These are phyloP conservation scores for Salvia splendens DNA, from an alignment of 257 asterid genomes.

Conservation along the genomic window DNA sequence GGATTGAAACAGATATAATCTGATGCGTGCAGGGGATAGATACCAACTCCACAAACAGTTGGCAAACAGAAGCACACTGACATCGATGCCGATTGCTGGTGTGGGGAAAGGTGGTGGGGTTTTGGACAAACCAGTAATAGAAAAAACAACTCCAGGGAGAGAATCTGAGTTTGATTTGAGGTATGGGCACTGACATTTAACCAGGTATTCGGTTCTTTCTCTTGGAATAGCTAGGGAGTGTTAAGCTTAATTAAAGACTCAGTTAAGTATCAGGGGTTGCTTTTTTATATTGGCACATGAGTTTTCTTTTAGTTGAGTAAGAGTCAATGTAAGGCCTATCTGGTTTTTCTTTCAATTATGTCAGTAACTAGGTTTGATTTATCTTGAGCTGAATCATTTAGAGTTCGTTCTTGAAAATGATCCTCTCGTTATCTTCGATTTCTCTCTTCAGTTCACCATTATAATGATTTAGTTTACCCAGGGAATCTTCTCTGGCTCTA, in stretches of 20 bases:
- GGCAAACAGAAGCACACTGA: conserved; percentile 52
- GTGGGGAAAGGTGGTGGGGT: conserved; percentile 84
- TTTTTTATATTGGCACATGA: conserved; percentile 16
- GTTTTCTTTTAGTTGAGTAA: conserved; percentile 6
- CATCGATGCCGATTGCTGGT: conserved; percentile 55
- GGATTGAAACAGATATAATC: conserved; percentile 24
- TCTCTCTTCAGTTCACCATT: not conserved
- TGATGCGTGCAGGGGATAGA: conserved; percentile 61
- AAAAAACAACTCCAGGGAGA: conserved; percentile 85
- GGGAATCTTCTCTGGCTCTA: not conserved
- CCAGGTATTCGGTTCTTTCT: conserved; percentile 27
- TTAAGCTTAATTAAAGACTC: conserved; percentile 7
- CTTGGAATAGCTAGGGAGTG: conserved; percentile 18
- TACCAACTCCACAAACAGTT: conserved; percentile 60
- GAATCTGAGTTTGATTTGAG: conserved; percentile 95
- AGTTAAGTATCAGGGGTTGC: not conserved
- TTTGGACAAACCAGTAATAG: conserved; percentile 84
- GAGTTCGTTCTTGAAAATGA: not conserved
- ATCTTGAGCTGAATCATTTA: not conserved
- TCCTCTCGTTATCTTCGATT: not conserved
- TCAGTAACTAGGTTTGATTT: not conserved
- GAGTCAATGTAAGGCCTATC: conserved; percentile 10
- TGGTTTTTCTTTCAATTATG: not conserved
- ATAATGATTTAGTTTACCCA: not conserved
- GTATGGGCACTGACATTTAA: conserved; percentile 43